phyloP scores from a whole-genome alignment of 2,329 filamentous ascomycete species.

The Elsinoe perseae region DNA sequence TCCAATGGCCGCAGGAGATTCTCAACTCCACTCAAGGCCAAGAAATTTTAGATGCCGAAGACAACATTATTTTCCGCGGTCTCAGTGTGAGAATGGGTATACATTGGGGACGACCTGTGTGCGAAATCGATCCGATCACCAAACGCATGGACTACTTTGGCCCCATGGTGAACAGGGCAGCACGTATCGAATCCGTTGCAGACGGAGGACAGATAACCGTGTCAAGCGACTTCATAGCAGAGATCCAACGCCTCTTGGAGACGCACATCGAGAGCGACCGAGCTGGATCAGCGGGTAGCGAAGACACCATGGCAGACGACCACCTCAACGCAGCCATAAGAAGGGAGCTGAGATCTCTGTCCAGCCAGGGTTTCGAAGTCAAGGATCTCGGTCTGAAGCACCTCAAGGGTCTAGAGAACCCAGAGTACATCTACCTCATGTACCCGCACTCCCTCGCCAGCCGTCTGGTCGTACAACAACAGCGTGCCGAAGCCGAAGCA shows the following conservation, averaged over 20 bases:
- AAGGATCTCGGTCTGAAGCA: constrained; percentile 94
- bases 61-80: constrained; percentile 84
- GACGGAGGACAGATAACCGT: constrained; percentile 97
- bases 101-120: constrained; percentile 90
- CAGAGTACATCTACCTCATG: constrained; percentile 89
- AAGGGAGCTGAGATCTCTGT: constrained; percentile 78
- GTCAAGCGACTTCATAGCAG: constrained; percentile 91
- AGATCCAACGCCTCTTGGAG: constrained; percentile 85
- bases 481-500: constrained; percentile 40
- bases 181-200: constrained; percentile 86
- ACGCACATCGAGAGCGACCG: constrained; percentile 81
- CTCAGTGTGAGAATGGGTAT: constrained; percentile 96
- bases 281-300: constrained; percentile 58
- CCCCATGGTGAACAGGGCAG: constrained; percentile 96
- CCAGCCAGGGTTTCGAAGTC: constrained; percentile 88
- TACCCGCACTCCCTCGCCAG: constrained; percentile 84
- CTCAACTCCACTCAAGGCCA: constrained; percentile 78
- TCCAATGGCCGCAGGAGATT: constrained; percentile 89
- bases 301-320: constrained; percentile 71
- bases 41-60: constrained; percentile 72
- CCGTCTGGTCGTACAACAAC: constrained; percentile 63
- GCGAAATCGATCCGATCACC: constrained; percentile 91
- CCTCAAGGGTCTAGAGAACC: constrained; percentile 93
- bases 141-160: constrained; percentile 99
- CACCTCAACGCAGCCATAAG: constrained; percentile 67